These are phyloP conservation scores for Daldinia sp. DNA, from an alignment of 2,329 filamentous ascomycete species.

Conservation along the genomic window DNA sequence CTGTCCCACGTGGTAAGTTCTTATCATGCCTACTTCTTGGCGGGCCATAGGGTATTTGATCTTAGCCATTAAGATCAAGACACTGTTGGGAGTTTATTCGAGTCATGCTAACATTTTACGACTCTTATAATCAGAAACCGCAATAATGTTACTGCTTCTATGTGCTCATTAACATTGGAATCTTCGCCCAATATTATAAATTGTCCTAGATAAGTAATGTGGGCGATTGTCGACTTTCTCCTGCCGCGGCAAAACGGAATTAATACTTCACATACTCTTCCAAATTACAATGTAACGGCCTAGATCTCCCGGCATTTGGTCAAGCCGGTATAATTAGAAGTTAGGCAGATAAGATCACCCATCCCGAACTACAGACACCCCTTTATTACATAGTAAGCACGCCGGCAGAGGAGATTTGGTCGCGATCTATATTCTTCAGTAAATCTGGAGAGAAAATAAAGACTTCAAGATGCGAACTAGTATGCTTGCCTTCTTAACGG, in stretches of 20 bases:
- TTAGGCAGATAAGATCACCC: not conserved
- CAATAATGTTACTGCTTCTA: not conserved
- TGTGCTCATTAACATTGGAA: not conserved
- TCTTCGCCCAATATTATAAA: not conserved
- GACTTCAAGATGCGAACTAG: slow-evolving; percentile 37
- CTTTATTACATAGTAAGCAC: slow-evolving; percentile 11
- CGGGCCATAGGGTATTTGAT: not conserved
- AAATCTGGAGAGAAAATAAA: slow-evolving; percentile 58
- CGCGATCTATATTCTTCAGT: slow-evolving; percentile 1
- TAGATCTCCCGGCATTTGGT: slow-evolving; percentile 30
- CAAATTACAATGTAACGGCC: slow-evolving; percentile 39
- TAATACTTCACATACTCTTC: slow-evolving; percentile 28
- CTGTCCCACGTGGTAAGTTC: not conserved
- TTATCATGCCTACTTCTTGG: not conserved
- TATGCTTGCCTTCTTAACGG: slow-evolving; percentile 32
- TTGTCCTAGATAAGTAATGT: not conserved
- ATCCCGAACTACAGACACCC: slow-evolving; percentile 2
- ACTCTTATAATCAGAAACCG: not conserved
- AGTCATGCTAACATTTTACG: not conserved
- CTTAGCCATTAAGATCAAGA: not conserved
- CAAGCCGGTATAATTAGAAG: slow-evolving; percentile 33
- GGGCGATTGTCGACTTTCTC: slow-evolving; percentile 4
- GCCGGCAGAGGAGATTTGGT: slow-evolving; percentile 14
- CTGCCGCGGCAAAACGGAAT: slow-evolving; percentile 33
- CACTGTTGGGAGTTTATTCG: no score